Base-by-base conservation (phyloP, 176 grass and related monocot genomes). In the Puya raimondii region DNA sequence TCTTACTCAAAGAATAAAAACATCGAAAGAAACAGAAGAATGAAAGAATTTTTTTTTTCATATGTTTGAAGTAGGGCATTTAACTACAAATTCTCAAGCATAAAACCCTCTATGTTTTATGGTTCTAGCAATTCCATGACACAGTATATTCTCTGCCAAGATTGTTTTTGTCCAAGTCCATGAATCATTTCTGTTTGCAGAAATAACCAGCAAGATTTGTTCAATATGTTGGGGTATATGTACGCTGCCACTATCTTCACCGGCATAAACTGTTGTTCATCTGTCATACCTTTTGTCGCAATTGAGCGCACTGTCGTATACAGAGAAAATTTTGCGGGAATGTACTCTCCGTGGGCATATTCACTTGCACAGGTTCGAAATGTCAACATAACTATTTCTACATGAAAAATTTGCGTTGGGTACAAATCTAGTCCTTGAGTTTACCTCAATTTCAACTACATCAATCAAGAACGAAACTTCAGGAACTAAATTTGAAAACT, bases 341-440 rank as follows among this genome's bases (percentile, higher is more conserved):
- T 90, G 91, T 94, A 94, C 72, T 89, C 91, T 49, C 79, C 79
- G 29, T 96, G 91, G 91, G 87, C 85, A 27, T 96, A 96, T 57
- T 88, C 84, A 4, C 83, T 96, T 61, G 87, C 87, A 26, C 87
- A 88, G 84, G 79, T 89, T 23, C 63, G 33, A 42, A 42, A 42
- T 42, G 33, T 7, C 33, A 42, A 42, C 33, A 7, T 8, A 6
- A 42, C 33, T 7, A 42, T 42, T 42, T 42, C 33, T 42, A 42
- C 58, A 48, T 42, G 26, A 12, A 20, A 18, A 47, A 12, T 2
- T 51, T 47, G 23, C 11, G 2, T 47, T 47, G 9, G 54, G 23
- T 63, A n/a, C 33, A 57, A 59, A 66, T 56, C 18, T 21, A 64
- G 23, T 66, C 22, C 11, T 14, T 21, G 4, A 20, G 27, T 63